Conservation (phyloP, 2,329 filamentous ascomycete genomes). For the Ophiocordyceps camponoti-saundersi region DNA sequence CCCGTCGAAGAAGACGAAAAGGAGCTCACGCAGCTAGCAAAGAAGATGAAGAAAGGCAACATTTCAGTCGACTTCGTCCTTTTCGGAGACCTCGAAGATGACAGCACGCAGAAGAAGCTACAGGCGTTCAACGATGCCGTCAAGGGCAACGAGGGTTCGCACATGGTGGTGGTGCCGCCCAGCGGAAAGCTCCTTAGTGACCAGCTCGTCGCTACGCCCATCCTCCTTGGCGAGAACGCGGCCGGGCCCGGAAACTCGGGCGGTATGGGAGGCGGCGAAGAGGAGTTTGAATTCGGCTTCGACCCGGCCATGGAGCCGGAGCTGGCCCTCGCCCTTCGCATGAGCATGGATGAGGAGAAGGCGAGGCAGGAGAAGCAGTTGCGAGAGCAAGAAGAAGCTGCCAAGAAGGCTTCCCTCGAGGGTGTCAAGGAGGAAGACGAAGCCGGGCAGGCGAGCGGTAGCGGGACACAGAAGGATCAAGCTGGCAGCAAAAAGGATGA, state of each 20-base stretch:
- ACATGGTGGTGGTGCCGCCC: slow-evolving; percentile 79
- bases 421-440: slow-evolving; percentile 69
- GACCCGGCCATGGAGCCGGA: slow-evolving; percentile 88
- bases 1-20: slow-evolving; percentile 82
- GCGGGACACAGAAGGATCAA: slow-evolving; percentile 20
- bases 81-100: slow-evolving; percentile 85
- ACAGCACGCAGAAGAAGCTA: slow-evolving; percentile 80
- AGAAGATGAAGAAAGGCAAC: slow-evolving; percentile 98
- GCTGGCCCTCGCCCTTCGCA: slow-evolving; percentile 79
- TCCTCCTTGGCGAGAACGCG: slow-evolving; percentile 67
- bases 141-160: slow-evolving; percentile 78
- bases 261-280: slow-evolving; percentile 42
- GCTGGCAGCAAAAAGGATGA: slow-evolving; percentile 30
- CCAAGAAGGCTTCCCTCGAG: slow-evolving; percentile 61
- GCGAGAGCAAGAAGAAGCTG: slow-evolving; percentile 54
- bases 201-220: slow-evolving; percentile 75
- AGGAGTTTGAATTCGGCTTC: slow-evolving; percentile 61
- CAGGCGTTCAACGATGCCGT: slow-evolving; percentile 86
- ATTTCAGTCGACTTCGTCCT: slow-evolving; percentile 88
- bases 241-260: slow-evolving; percentile 35
- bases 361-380: slow-evolving; percentile 78
- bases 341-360: slow-evolving; percentile 98
- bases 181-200: slow-evolving; percentile 87
- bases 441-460: slow-evolving; percentile 26
- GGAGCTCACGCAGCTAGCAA: slow-evolving; percentile 72